These are phyloP conservation scores for Termitomyces sp. DNA, from an alignment of 768 basidiomycete species.

Conservation along the genomic window DNA sequence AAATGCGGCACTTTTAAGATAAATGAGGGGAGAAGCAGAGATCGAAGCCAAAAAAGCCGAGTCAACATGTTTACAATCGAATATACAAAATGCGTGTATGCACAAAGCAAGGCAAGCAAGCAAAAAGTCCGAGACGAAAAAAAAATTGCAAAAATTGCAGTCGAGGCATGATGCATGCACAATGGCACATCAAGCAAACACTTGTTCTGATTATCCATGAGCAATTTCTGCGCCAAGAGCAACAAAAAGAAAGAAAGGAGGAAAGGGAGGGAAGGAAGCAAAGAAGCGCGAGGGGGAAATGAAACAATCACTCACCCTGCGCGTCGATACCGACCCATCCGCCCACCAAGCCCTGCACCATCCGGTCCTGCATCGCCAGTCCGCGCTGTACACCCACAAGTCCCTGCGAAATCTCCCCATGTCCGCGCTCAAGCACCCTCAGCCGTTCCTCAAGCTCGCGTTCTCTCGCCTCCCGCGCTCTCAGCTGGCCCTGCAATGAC, in stretches of 20 bases:
- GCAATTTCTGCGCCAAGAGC: not conserved
- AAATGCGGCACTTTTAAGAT: not conserved
- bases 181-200: not conserved
- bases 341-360: conserved; percentile 80
- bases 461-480: conserved; percentile 30
- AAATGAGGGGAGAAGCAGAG: not conserved
- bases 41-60: not conserved
- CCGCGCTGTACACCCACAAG: conserved; percentile 43
- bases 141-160: not conserved
- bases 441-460: conserved; percentile 34
- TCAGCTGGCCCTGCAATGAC: conserved; percentile 31
- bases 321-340: conserved; percentile 40
- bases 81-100: not conserved
- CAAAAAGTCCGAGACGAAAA: not conserved
- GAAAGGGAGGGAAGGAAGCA: not conserved
- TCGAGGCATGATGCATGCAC: not conserved
- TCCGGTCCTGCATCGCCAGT: conserved; percentile 80
- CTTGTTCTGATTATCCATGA: not conserved
- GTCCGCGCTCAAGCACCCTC: conserved; percentile 36
- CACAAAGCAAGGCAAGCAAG: not conserved
- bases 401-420: conserved; percentile 36
- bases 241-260: not conserved
- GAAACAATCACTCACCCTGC: conserved; percentile 17
- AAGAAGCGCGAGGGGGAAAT: conserved; percentile 5
- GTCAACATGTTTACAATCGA: not conserved